A percentile compares a stretch with the other conserved stretches of the same genome.
These are phyloP conservation scores for Claviceps purpurea DNA, from an alignment of 2,329 filamentous ascomycete genomes.

Conservation along the genomic window DNA sequence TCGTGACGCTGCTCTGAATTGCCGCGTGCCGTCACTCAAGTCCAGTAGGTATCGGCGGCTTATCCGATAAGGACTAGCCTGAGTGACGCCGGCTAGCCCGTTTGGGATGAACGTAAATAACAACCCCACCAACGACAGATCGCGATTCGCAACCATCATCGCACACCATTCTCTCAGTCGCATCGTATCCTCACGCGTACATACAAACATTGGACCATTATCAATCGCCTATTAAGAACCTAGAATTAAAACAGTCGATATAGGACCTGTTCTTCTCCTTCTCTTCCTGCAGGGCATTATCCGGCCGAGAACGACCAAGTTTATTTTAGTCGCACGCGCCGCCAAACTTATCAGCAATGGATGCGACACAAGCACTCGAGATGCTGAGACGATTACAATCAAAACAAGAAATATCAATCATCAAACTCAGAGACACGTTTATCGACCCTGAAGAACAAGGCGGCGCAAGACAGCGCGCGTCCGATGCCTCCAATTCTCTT, in stretches of 20 bases:
- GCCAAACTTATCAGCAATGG: constrained; percentile 19
- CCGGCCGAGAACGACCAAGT: neutral
- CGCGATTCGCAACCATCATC: neutral
- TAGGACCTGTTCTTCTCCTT: neutral
- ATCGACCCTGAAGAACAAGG: constrained; percentile 33
- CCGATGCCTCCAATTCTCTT: constrained; percentile 55
- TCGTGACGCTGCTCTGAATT: too few species aligned
- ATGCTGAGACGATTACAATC: constrained; percentile 40
- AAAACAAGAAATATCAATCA: constrained; percentile 54
- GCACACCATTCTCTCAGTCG: neutral
- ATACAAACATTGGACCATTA: neutral
- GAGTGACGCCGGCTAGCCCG: constrained; percentile 1
- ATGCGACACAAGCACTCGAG: constrained; percentile 29
- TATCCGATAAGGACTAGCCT: too few species aligned
- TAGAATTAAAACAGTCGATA: neutral
- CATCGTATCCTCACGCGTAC: neutral
- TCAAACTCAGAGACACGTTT: constrained; percentile 65
- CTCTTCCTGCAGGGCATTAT: neutral
- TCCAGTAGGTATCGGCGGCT: too few species aligned
- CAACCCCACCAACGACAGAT: neutral
- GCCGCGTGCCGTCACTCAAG: too few species aligned
- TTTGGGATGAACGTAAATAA: constrained; percentile 8
- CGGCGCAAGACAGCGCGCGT: constrained; percentile 40
- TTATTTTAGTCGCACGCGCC: neutral
- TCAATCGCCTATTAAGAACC: neutral